phyloP scores from a whole-genome alignment of 345 rosid genomes.

The Psidium friedrichsthalianum region DNA sequence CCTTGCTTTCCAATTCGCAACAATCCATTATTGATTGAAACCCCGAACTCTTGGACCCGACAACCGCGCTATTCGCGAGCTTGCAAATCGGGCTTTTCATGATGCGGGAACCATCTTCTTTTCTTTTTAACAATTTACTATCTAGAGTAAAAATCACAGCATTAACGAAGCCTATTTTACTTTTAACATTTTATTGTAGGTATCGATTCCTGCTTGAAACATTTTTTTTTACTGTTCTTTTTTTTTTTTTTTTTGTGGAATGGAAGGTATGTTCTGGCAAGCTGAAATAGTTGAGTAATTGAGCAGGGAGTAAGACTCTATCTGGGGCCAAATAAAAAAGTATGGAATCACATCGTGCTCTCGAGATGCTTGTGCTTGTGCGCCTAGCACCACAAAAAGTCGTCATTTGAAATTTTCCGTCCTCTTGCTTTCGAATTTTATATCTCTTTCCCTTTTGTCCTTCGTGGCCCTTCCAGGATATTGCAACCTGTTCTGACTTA shows the following conservation, averaged over 20 bases:
- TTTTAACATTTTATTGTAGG: neutral
- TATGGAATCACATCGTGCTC: neutral
- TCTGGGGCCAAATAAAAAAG: neutral
- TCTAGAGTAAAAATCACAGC: neutral
- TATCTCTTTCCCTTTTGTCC: neutral
- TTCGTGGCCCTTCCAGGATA: neutral
- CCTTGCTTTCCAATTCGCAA: neutral
- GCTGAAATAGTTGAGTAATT: neutral
- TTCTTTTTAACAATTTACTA: neutral
- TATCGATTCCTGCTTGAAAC: neutral
- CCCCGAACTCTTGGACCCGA: neutral
- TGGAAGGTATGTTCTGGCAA: neutral
- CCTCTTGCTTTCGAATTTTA: neutral
- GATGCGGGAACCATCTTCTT: neutral
- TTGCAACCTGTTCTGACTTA: neutral
- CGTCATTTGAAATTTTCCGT: neutral
- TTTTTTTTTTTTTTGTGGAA: neutral
- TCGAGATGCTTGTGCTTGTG: neutral
- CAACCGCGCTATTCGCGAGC: neutral
- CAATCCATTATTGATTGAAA: neutral
- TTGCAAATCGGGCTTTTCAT: neutral
- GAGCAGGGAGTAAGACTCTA: neutral
- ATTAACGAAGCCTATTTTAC: neutral
- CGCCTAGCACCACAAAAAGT: neutral
- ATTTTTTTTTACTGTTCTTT: neutral